These are phyloP conservation scores for Aspergillus cavernicola DNA, from an alignment of 495 filamentous ascomycete species.

Conservation along the genomic window DNA sequence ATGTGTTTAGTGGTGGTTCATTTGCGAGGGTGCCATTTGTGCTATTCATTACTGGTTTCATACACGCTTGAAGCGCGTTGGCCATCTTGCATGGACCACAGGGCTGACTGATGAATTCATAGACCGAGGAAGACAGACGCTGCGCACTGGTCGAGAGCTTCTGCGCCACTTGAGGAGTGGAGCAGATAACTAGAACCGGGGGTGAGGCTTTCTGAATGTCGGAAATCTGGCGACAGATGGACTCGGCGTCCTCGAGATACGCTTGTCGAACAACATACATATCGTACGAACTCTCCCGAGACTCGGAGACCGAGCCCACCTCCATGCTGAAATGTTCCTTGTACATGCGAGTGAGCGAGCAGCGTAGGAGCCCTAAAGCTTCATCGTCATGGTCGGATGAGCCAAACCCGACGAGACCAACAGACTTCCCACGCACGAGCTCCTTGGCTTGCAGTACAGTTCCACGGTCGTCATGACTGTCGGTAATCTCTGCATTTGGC, in stretches of 20 bases:
- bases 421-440: background rate
- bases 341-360: conserved; percentile 7
- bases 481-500: background rate
- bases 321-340: conserved; percentile 7
- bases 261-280: conserved; percentile 5
- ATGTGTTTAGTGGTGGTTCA: no score
- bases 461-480: background rate
- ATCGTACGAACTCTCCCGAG: background rate
- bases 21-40: background rate
- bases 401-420: conserved; percentile 4
- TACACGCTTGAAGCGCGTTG: conserved; percentile 20
- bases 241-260: background rate
- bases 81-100: conserved; percentile 28
- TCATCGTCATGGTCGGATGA: background rate
- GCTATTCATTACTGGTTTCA: background rate
- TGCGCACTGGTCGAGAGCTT: conserved; percentile 15
- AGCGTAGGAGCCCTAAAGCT: background rate
- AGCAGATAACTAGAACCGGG: conserved; percentile 26
- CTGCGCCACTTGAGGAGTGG: conserved; percentile 25
- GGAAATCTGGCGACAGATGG: background rate
- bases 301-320: background rate
- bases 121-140: background rate
- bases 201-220: background rate
- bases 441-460: background rate
- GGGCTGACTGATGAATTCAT: conserved; percentile 31